These are phyloP conservation scores for Picocystis sp. DNA, from an alignment of 163 green algal species.

Conservation along the genomic window DNA sequence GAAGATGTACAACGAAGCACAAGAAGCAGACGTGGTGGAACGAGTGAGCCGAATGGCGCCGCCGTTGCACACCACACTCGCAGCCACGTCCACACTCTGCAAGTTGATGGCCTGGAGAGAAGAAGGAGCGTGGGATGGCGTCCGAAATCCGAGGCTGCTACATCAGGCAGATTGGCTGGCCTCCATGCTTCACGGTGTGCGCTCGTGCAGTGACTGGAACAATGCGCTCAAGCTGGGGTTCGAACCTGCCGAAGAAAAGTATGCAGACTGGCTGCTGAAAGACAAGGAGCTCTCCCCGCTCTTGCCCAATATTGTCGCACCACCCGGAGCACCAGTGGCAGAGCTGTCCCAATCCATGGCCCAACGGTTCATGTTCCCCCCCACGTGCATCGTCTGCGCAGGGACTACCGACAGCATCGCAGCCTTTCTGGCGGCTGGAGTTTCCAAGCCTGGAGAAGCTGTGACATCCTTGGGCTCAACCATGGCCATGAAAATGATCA, in stretches of 20 bases:
- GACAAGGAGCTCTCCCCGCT: slow-evolving; percentile 29
- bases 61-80: slow-evolving; percentile 42
- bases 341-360: background rate
- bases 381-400: slow-evolving; percentile 45
- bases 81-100: slow-evolving; percentile 55
- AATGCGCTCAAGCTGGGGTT: slow-evolving; percentile 84
- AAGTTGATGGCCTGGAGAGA: slow-evolving; percentile 63
- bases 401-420: slow-evolving; percentile 89
- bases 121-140: slow-evolving; percentile 11
- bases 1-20: slow-evolving; percentile 68
- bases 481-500: slow-evolving; percentile 82
- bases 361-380: slow-evolving; percentile 24
- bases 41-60: slow-evolving; percentile 38
- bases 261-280: slow-evolving; percentile 48
- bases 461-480: slow-evolving; percentile 77
- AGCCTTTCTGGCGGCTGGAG: slow-evolving; percentile 71
- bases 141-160: slow-evolving; percentile 28
- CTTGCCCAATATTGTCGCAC: slow-evolving; percentile 37
- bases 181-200: slow-evolving; percentile 40
- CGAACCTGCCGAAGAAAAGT: slow-evolving; percentile 52
- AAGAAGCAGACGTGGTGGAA: slow-evolving; percentile 23
- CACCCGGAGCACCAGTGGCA: slow-evolving; percentile 40
- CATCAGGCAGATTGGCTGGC: slow-evolving; percentile 78
- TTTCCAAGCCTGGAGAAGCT: slow-evolving; percentile 25
- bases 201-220: slow-evolving; percentile 58